phyloP scores from a whole-genome alignment of 257 asterid species.

The Ajuga chamaepitys region DNA sequence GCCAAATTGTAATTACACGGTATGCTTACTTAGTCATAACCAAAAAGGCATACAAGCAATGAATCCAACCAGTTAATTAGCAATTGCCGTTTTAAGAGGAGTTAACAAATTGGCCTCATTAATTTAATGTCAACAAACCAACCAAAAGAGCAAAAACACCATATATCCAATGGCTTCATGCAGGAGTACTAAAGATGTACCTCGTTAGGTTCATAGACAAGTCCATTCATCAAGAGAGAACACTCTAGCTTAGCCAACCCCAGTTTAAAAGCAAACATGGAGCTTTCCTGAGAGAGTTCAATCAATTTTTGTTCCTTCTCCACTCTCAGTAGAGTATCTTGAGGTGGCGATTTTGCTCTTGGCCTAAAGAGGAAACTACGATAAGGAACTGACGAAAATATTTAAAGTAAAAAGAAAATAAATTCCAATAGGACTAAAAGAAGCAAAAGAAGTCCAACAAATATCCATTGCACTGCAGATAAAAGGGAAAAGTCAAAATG shows the following conservation, averaged over 20 bases:
- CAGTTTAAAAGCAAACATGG: constrained; percentile 75
- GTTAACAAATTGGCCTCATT: neutral
- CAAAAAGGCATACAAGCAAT: neutral
- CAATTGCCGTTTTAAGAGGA: neutral
- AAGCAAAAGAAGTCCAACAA: constrained; percentile 11
- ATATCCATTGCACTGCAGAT: constrained; percentile 11
- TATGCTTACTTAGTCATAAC: neutral
- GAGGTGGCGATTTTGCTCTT: constrained; percentile 74
- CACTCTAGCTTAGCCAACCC: constrained; percentile 78
- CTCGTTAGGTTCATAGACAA: constrained; percentile 84
- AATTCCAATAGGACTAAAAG: constrained; percentile 4
- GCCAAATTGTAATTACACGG: neutral
- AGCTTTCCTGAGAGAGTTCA: constrained; percentile 63
- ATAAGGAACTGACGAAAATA: constrained; percentile 11
- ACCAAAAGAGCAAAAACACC: constrained; percentile 6
- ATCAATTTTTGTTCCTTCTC: constrained; percentile 61
- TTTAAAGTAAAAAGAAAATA: neutral
- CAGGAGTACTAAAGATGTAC: constrained; percentile 30
- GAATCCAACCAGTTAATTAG: neutral
- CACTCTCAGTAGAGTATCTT: constrained; percentile 71
- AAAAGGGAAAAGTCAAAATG: constrained; percentile 5
- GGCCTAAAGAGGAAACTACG: constrained; percentile 48
- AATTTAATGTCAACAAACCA: constrained; percentile 5
- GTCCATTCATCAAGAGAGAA: constrained; percentile 92
- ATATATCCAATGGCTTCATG: neutral